Evolutionary conservation across 116 monocot species (phyloP).

Genomic region (Cymodocea nodosa): DNA sequence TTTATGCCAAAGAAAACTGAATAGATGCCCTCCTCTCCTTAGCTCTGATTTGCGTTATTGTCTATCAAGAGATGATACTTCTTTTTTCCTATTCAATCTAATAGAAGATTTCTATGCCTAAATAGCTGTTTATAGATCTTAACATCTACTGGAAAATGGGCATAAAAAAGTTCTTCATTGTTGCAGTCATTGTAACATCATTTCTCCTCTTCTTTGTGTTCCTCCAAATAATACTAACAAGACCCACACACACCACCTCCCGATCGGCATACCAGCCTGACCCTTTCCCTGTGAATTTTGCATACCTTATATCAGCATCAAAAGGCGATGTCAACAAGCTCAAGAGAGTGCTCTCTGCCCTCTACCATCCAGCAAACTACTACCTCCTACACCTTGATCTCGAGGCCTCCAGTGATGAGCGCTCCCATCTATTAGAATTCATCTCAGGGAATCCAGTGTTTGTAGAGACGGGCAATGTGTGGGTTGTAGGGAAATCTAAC

Average conservation of each 20-base stretch:
- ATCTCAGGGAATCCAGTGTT: slow-evolving; percentile 29
- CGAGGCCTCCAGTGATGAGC: slow-evolving; percentile 43
- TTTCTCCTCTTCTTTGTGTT: slow-evolving; percentile 8
- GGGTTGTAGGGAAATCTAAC: slow-evolving; percentile 54
- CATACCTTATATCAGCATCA: slow-evolving; percentile 82
- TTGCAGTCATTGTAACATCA: background rate
- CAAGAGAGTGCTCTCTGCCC: slow-evolving; percentile 40
- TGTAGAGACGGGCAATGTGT: slow-evolving; percentile 39
- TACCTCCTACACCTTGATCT: slow-evolving; percentile 84
- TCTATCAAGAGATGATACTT: background rate
- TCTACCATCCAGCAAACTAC: slow-evolving; percentile 79
- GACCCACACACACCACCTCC: slow-evolving; percentile 5
- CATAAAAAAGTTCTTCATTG: slow-evolving; percentile 6
- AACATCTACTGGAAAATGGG: slow-evolving; percentile 1
- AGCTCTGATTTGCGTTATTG: too few species aligned
- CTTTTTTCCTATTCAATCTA: background rate
- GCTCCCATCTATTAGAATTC: slow-evolving; percentile 17
- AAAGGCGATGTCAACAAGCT: slow-evolving; percentile 50
- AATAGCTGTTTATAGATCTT: too few species aligned
- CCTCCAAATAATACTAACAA: slow-evolving; percentile 17
- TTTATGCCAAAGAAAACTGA: too few species aligned
- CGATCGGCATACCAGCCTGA: background rate
- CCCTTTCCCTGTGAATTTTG: slow-evolving; percentile 53
- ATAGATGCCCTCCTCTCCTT: too few species aligned
- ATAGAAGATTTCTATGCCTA: background rate